A percentile compares a stretch with the other conserved stretches of the same genome.
Evolutionary conservation across 179 eudicot species (phyloP).

Genomic region (Beta lomatogona): DNA sequence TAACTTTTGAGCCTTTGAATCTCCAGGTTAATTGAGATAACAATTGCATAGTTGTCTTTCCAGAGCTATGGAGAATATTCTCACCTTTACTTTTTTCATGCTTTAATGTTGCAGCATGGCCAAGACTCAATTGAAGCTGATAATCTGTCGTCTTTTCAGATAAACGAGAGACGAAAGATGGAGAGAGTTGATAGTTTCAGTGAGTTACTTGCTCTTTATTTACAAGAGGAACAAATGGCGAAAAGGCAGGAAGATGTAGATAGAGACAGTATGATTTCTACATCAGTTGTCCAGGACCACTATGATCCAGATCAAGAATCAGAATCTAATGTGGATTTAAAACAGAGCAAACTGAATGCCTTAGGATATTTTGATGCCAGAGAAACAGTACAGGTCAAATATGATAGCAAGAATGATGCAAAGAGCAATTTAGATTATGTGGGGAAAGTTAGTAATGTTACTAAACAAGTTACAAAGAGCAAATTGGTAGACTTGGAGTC

Average conservation of each 20-base stretch:
- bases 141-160: slow-evolving; percentile 24
- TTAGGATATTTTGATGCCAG: slow-evolving; percentile 1
- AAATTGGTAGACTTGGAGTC: background rate
- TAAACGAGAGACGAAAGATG: slow-evolving; percentile 21
- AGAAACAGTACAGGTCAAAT: background rate
- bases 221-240: slow-evolving; percentile 27
- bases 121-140: slow-evolving; percentile 27
- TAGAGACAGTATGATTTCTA: background rate
- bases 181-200: slow-evolving; percentile 27
- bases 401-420: slow-evolving; percentile 20
- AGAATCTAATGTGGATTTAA: background rate
- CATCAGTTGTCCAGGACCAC: slow-evolving; percentile 10
- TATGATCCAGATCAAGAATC: slow-evolving; percentile 21
- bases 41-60: background rate
- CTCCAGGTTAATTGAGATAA: background rate
- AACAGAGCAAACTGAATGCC: slow-evolving; percentile 1
- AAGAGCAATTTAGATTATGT: slow-evolving; percentile 2
- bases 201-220: slow-evolving; percentile 26
- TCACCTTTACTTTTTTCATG: background rate
- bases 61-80: background rate
- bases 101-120: slow-evolving; percentile 35
- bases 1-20: background rate
- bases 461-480: background rate
- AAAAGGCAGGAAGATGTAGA: slow-evolving; percentile 20
- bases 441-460: background rate